Conservation (phyloP, 345 rosid species). For the Gossypium rotundifolium region DNA sequence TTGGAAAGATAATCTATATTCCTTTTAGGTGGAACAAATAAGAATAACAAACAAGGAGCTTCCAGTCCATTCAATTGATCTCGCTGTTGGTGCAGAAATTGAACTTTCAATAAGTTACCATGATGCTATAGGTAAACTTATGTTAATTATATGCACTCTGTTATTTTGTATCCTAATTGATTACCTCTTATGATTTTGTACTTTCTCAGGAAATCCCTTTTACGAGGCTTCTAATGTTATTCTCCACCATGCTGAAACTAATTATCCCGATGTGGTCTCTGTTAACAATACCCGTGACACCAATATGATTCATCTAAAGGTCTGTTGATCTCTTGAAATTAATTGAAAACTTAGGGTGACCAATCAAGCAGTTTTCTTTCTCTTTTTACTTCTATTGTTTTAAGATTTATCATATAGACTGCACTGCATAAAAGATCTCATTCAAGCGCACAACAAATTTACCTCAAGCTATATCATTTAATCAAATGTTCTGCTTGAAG, state of each 20-base stretch:
- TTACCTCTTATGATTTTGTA: constrained; percentile 14
- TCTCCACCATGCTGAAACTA: constrained; percentile 52
- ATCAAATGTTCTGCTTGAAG: constrained; percentile 10
- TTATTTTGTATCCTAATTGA: constrained; percentile 12
- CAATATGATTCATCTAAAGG: constrained; percentile 63
- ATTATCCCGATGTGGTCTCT: constrained; percentile 62
- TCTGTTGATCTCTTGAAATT: constrained; percentile 19
- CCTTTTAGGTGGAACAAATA: constrained; percentile 75
- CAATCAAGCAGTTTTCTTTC: background rate
- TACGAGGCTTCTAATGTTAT: constrained; percentile 61
- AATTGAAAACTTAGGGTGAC: background rate
- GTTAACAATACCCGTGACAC: constrained; percentile 30
- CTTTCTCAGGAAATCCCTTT: constrained; percentile 61
- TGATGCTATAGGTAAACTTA: constrained; percentile 60
- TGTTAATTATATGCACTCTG: constrained; percentile 11
- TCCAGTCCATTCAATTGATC: constrained; percentile 43
- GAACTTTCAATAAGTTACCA: constrained; percentile 61
- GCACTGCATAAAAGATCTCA: background rate
- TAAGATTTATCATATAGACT: background rate
- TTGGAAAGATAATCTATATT: background rate
- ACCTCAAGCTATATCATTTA: background rate
- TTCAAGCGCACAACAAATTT: background rate
- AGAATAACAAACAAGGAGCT: constrained; percentile 48
- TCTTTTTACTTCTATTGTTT: background rate
- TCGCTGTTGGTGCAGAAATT: constrained; percentile 70